phyloP scores from a whole-genome alignment of 306 rosid genomes.

The Erythrophleum fordii region DNA sequence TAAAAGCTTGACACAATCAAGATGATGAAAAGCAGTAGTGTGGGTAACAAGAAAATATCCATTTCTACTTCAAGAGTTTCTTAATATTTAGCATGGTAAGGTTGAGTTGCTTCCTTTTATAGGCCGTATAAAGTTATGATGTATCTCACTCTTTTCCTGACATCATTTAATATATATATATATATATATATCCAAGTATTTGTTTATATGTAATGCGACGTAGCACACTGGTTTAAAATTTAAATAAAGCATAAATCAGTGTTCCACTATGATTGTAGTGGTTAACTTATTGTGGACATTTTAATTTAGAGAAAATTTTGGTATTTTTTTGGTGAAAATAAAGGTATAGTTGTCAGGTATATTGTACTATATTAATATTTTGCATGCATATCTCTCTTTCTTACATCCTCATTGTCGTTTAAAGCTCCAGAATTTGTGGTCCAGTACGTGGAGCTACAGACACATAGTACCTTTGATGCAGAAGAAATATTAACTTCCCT shows the following conservation, averaged over 20 bases:
- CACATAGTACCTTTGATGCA: no score
- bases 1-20: slow-evolving; percentile 20
- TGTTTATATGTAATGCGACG: no score
- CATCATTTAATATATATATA: no score
- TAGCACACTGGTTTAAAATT: not conserved
- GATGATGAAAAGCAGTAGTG: slow-evolving; percentile 32
- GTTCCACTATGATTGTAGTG: not conserved
- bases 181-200: no score
- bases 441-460: not conserved
- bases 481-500: no score
- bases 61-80: slow-evolving; percentile 17
- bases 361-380: no score
- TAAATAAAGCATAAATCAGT: not conserved
- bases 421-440: not conserved
- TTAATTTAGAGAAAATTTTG: not conserved
- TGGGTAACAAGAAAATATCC: slow-evolving; percentile 33
- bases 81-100: not conserved
- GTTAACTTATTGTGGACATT: no score
- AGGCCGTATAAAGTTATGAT: not conserved
- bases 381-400: no score
- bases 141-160: no score
- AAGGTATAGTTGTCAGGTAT: no score
- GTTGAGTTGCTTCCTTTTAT: slow-evolving; percentile 1
- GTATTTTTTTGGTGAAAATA: no score
- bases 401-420: no score